Evolutionary conservation across 306 rosid genomes (phyloP).

Genomic region (Canavalia ensiformis): DNA sequence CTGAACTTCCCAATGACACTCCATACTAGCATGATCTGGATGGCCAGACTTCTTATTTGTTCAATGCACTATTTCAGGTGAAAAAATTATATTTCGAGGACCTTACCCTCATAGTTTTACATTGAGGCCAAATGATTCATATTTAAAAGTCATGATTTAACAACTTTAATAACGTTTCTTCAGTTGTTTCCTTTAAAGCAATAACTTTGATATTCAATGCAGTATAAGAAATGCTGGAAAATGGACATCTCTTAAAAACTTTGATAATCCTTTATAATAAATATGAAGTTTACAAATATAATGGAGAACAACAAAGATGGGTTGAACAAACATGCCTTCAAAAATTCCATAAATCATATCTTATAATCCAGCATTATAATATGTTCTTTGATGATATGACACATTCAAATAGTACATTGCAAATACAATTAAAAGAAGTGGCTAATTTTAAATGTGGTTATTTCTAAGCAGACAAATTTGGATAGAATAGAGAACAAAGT

Average conservation of each 20-base stretch:
- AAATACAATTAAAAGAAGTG: not conserved
- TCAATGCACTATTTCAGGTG: not conserved
- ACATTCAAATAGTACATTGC: constrained; percentile 30
- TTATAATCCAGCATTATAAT: constrained; percentile 42
- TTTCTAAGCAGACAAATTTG: not conserved
- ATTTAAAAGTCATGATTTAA: constrained; percentile 43
- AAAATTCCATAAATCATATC: constrained; percentile 25
- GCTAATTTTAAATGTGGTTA: constrained; percentile 24
- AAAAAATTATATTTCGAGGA: constrained; percentile 8
- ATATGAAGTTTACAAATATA: constrained; percentile 65
- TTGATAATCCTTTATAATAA: constrained; percentile 79
- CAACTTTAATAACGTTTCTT: constrained; percentile 13
- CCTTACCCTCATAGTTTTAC: constrained; percentile 10
- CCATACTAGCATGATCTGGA: constrained; percentile 14
- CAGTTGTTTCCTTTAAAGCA: constrained; percentile 34
- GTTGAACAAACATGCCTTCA: not conserved
- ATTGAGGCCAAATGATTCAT: constrained; percentile 34
- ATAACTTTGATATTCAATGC: too few species aligned
- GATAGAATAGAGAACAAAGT: constrained; percentile 30
- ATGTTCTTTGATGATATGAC: not conserved
- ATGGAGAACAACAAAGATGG: constrained; percentile 42
- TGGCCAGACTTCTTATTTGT: constrained; percentile 28
- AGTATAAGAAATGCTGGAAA: too few species aligned
- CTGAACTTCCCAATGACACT: constrained; percentile 13
- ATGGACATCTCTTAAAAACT: too few species aligned